A percentile compares a stretch with the other conserved stretches of the same genome.
Evolutionary conservation across 23 red algal species (phyloP).

Genomic region (Chondrus crispus): DNA sequence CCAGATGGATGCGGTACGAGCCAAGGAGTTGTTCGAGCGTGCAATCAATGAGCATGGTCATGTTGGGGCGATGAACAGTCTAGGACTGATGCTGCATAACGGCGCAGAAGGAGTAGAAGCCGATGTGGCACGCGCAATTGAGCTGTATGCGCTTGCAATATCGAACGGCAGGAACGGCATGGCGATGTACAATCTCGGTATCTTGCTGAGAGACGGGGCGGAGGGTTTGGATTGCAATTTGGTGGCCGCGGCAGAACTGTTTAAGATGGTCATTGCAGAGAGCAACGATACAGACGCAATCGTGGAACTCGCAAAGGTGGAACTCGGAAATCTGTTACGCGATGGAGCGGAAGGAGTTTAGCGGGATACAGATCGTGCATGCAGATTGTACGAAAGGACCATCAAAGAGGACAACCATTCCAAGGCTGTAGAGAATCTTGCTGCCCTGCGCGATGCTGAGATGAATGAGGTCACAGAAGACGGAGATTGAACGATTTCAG

Average conservation of each 20-base stretch:
- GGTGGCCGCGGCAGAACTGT: not conserved
- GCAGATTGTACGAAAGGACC: not conserved
- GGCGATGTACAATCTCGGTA: constrained; percentile 22
- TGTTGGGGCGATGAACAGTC: not conserved
- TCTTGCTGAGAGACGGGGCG: not conserved
- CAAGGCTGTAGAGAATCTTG: too few species aligned
- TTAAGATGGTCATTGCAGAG: not conserved
- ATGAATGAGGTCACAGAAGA: too few species aligned
- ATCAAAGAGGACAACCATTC: too few species aligned
- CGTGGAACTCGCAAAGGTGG: too few species aligned
- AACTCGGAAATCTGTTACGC: not conserved
- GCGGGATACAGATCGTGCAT: not conserved
- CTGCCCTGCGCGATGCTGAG: too few species aligned
- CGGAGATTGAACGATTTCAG: too few species aligned
- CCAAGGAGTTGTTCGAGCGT: not conserved
- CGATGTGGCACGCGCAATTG: not conserved
- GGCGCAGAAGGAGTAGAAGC: not conserved
- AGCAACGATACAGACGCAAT: not conserved
- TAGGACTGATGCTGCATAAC: not conserved
- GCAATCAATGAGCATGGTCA: not conserved
- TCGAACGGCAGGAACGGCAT: not conserved
- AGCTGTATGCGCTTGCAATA: constrained; percentile 6
- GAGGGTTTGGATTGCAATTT: not conserved
- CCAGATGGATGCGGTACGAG: not conserved
- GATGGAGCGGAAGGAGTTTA: not conserved